A percentile compares a stretch with the other conserved stretches of the same genome.
Evolutionary conservation across 2,329 filamentous ascomycete genomes (phyloP).

Genomic region (Pestalotiopsis sp.): DNA sequence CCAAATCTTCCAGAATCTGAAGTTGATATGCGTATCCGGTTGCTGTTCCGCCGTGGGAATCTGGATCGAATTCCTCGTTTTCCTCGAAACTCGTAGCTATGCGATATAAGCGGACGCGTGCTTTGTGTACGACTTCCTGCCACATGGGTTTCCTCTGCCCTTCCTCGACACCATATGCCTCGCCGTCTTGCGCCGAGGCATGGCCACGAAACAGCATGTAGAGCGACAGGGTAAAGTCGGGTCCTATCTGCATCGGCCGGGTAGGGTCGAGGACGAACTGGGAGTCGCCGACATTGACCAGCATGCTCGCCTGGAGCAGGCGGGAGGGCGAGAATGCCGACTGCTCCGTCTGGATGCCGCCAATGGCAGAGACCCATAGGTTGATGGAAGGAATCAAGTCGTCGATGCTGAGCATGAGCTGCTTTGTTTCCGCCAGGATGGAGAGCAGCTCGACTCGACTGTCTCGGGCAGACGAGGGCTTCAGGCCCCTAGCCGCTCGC

Average conservation of each 20-base stretch:
- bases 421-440: slow-evolving; percentile 76
- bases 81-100: slow-evolving; percentile 47
- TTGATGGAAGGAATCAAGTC: slow-evolving; percentile 91
- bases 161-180: slow-evolving; percentile 47
- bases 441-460: slow-evolving; percentile 66
- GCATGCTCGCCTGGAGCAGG: slow-evolving; percentile 88
- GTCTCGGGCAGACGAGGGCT: slow-evolving; percentile 52
- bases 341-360: slow-evolving; percentile 81
- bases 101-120: slow-evolving; percentile 77
- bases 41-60: slow-evolving; percentile 36
- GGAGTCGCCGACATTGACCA: slow-evolving; percentile 83
- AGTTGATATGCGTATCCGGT: slow-evolving; percentile 73
- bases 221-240: slow-evolving; percentile 81
- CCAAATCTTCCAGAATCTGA: slow-evolving; percentile 79
- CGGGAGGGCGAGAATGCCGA: slow-evolving; percentile 87
- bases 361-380: slow-evolving; percentile 90
- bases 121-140: slow-evolving; percentile 97
- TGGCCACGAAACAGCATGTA: slow-evolving; percentile 96
- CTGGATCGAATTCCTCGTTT: slow-evolving; percentile 11
- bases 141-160: slow-evolving; percentile 73
- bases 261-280: slow-evolving; percentile 71
- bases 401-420: slow-evolving; percentile 78
- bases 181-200: slow-evolving; percentile 53
- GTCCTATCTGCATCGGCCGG: slow-evolving; percentile 78
- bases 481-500: slow-evolving; percentile 42